A percentile compares a stretch with the other conserved stretches of the same genome.
Conservation (phyloP, 2,329 filamentous ascomycete species). For the Pseudogymnoascus sp. region DNA sequence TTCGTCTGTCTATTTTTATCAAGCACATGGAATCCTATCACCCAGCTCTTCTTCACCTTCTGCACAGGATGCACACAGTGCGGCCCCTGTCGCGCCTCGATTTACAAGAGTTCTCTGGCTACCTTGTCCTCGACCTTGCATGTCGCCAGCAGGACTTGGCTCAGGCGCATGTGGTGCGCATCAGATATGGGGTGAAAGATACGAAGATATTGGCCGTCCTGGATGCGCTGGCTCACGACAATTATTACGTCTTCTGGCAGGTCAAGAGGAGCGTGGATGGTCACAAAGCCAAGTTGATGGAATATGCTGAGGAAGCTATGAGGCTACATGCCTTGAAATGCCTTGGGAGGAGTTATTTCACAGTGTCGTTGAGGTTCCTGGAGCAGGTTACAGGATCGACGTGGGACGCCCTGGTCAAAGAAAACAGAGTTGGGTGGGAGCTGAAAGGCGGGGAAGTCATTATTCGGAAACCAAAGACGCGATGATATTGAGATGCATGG, state of each 20-base stretch:
- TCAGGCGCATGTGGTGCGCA: slow-evolving; percentile 63
- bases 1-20: slow-evolving; percentile 73
- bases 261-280: slow-evolving; percentile 68
- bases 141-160: slow-evolving; percentile 72
- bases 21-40: slow-evolving; percentile 84
- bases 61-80: slow-evolving; percentile 61
- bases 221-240: slow-evolving; percentile 65
- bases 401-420: slow-evolving; percentile 65
- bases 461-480: slow-evolving; percentile 57
- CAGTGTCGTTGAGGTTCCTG: slow-evolving; percentile 59
- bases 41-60: slow-evolving; percentile 72
- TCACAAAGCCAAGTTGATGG: slow-evolving; percentile 70
- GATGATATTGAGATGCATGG: slow-evolving; percentile 24
- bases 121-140: slow-evolving; percentile 79
- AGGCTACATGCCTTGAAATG: slow-evolving; percentile 76
- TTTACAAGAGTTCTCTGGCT: slow-evolving; percentile 69
- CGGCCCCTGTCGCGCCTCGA: slow-evolving; percentile 66
- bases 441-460: slow-evolving; percentile 64
- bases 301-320: slow-evolving; percentile 70
- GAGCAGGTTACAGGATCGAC: slow-evolving; percentile 58
- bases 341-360: slow-evolving; percentile 74
- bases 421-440: slow-evolving; percentile 79
- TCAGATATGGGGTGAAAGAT: slow-evolving; percentile 56
- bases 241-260: slow-evolving; percentile 74
- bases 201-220: slow-evolving; percentile 63